Percentiles rank a stretch among this genome's conserved stretches.
Conservation (phyloP, 768 basidiomycete species). For the Rhodotorula taiwanensis region DNA sequence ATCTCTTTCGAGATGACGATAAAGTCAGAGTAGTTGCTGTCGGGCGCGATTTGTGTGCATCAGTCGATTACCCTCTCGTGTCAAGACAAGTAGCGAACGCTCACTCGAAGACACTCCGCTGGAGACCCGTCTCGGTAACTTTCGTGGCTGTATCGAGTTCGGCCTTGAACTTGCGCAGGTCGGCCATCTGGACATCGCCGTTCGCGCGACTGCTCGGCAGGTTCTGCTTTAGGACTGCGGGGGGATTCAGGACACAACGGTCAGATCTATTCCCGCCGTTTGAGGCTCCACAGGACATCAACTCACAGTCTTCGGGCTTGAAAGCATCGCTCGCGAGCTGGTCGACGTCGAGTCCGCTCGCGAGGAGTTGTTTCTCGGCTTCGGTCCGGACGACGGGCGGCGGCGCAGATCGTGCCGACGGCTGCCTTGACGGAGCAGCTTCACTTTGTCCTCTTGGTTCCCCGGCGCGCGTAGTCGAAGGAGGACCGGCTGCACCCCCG, state of each 20-base stretch:
- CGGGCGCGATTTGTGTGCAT: constrained; percentile 24
- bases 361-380: constrained; percentile 21
- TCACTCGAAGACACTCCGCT: constrained; percentile 84
- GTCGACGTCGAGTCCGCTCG: constrained; percentile 50
- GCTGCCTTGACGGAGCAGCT: too few species aligned
- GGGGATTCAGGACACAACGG: background rate
- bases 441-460: too few species aligned
- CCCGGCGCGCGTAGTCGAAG: too few species aligned
- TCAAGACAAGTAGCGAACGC: constrained; percentile 16
- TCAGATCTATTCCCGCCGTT: too few species aligned
- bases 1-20: constrained; percentile 96
- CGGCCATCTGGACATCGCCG: constrained; percentile 45
- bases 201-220: constrained; percentile 43
- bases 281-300: too few species aligned
- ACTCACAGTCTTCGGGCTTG: constrained; percentile 81
- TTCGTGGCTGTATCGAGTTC: constrained; percentile 65
- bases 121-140: constrained; percentile 69
- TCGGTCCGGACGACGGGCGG: background rate
- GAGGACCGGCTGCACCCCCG: too few species aligned
- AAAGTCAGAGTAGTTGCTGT: constrained; percentile 84
- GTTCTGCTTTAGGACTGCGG: constrained; percentile 29
- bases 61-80: constrained; percentile 88
- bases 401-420: background rate
- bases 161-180: constrained; percentile 61
- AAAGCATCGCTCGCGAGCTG: constrained; percentile 70